Conservation (phyloP, 371 early-diverging fungal genomes). For the Smittium mucronatum region DNA sequence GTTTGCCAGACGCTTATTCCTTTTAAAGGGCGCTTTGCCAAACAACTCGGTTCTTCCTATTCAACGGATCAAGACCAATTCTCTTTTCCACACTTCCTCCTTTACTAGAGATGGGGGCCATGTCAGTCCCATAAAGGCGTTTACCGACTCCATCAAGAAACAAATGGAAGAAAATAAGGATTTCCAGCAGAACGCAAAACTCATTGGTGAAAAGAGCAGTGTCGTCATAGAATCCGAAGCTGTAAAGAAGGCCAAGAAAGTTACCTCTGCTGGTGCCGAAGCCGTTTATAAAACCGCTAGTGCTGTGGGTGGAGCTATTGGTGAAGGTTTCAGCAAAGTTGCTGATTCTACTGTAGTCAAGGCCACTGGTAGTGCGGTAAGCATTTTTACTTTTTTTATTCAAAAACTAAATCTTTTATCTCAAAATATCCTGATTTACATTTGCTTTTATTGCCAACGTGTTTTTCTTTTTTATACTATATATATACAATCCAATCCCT, state of each 20-base stretch:
- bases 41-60: neutral
- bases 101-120: conserved; percentile 24
- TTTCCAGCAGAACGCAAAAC: conserved; percentile 74
- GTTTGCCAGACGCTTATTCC: neutral
- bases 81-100: conserved; percentile 21
- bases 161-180: conserved; percentile 89
- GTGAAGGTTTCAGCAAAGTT: conserved; percentile 67
- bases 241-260: conserved; percentile 74
- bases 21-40: neutral
- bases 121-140: conserved; percentile 38
- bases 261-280: conserved; percentile 51
- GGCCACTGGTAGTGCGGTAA: conserved; percentile 63
- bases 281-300: conserved; percentile 58
- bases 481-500: too few relatives aligned
- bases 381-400: conserved; percentile 2
- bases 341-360: conserved; percentile 73
- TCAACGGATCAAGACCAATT: neutral
- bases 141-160: conserved; percentile 71
- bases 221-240: conserved; percentile 76
- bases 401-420: too few relatives aligned
- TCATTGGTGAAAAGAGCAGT: conserved; percentile 65
- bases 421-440: too few relatives aligned
- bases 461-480: too few relatives aligned
- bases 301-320: conserved; percentile 57
- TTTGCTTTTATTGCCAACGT: too few relatives aligned